Conservation (phyloP, 352 stramenopile genomes). For the Phytophthora fragariaefolia region DNA sequence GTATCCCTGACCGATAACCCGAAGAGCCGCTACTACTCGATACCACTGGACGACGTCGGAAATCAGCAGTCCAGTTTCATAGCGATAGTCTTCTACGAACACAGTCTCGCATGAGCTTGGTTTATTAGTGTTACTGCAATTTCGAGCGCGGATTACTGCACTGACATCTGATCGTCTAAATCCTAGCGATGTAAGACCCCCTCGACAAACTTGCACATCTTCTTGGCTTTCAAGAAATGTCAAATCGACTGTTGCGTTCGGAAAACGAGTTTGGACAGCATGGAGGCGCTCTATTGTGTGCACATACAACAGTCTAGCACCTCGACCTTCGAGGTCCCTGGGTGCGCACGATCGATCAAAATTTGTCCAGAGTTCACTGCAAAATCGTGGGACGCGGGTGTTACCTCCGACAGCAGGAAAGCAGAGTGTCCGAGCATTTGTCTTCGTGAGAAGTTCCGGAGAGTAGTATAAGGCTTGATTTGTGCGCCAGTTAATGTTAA, state of each 20-base stretch:
- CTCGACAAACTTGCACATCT: conserved; percentile 32
- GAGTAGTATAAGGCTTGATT: conserved; percentile 46
- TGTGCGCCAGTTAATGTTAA: conserved; percentile 37
- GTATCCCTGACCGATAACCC: conserved; percentile 47
- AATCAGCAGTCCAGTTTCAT: conserved; percentile 36
- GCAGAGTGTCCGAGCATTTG: conserved; percentile 22
- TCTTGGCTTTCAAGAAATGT: conserved; percentile 35
- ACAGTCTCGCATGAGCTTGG: conserved; percentile 36
- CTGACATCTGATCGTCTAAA: conserved; percentile 30
- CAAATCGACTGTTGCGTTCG: conserved; percentile 30
- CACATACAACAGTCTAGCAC: conserved; percentile 19
- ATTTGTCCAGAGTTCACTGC: conserved; percentile 34
- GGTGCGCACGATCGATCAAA: conserved; percentile 30
- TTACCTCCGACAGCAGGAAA: conserved; percentile 12
- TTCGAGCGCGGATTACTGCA: conserved; percentile 30
- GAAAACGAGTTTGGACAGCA: conserved; percentile 21
- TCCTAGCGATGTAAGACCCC: conserved; percentile 21
- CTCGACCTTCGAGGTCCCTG: conserved; percentile 3
- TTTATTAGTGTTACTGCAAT: conserved; percentile 16
- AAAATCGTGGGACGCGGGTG: conserved; percentile 19
- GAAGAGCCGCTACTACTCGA: conserved; percentile 29
- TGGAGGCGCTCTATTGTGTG: conserved; percentile 30
- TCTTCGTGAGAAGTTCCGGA: conserved; percentile 16
- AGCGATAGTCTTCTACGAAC: conserved; percentile 54
- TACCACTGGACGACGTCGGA: conserved; percentile 42